A percentile compares a stretch with the other conserved stretches of the same genome.
phyloP scores from a whole-genome alignment of 306 rosid genomes.

The Inga laurina region DNA sequence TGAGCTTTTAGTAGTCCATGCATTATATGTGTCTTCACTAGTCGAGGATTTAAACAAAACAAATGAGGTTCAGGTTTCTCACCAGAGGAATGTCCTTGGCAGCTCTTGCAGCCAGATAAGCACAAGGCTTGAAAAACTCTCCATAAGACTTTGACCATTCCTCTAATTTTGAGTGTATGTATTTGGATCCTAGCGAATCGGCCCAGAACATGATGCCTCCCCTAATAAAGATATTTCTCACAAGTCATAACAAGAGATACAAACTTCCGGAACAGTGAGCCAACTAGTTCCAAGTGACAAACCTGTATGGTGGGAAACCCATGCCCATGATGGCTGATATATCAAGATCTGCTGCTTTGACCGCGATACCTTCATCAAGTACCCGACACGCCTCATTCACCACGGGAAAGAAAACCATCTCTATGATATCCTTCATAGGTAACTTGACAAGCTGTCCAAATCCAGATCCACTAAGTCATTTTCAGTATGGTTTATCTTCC shows the following conservation, averaged over 20 bases:
- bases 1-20: not conserved
- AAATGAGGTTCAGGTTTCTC: constrained; percentile 37
- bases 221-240: constrained; percentile 52
- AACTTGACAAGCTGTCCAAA: constrained; percentile 70
- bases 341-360: constrained; percentile 91
- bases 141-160: constrained; percentile 81
- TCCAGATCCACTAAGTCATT: constrained; percentile 30
- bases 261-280: constrained; percentile 1
- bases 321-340: constrained; percentile 85
- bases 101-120: constrained; percentile 90
- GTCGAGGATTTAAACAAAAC: constrained; percentile 7
- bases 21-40: not conserved
- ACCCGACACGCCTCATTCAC: constrained; percentile 98
- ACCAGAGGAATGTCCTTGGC: constrained; percentile 84
- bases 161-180: constrained; percentile 77
- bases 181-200: constrained; percentile 87
- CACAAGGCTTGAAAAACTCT: constrained; percentile 89
- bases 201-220: constrained; percentile 98
- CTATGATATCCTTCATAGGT: constrained; percentile 79
- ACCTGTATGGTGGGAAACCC: constrained; percentile 99
- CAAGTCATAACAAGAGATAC: constrained; percentile 18
- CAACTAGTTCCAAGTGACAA: constrained; percentile 22
- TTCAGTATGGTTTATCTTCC: not conserved
- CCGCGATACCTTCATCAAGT: constrained; percentile 90
- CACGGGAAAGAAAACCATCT: constrained; percentile 93